phyloP scores from a whole-genome alignment of 1,284 basidiomycete species.

The Malassezia obtusa region DNA sequence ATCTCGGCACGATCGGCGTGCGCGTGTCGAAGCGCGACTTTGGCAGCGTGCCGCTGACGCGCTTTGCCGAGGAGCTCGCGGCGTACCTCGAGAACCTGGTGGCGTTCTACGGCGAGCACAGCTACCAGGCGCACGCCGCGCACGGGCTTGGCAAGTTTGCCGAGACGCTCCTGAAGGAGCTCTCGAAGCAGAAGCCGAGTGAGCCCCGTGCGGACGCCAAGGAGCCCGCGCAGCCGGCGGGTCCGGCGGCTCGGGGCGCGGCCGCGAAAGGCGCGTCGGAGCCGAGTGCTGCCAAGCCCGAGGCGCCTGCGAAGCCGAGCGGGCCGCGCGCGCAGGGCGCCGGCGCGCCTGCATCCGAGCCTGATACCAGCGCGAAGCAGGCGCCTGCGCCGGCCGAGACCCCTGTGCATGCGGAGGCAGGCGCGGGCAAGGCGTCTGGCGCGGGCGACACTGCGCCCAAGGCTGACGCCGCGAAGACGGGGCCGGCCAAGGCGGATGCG shows the following conservation, averaged over 20 bases:
- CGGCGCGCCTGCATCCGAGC: too few relatives aligned
- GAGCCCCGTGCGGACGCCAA: too few relatives aligned
- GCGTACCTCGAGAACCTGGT: neutral
- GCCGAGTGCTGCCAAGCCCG: too few relatives aligned
- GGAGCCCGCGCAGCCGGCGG: too few relatives aligned
- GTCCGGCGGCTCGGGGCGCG: too few relatives aligned
- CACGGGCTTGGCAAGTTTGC: conserved; percentile 3
- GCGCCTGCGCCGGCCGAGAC: too few relatives aligned
- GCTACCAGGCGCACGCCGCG: neutral
- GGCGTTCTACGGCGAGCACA: conserved; percentile 1
- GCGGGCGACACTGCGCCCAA: conserved; percentile 1
- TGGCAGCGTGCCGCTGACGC: neutral
- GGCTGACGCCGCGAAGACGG: neutral
- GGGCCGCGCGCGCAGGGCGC: too few relatives aligned
- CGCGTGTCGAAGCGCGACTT: conserved; percentile 2
- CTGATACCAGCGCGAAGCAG: too few relatives aligned
- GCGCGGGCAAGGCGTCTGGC: too few relatives aligned
- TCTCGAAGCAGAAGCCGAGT: neutral
- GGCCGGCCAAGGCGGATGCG: neutral
- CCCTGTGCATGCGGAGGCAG: too few relatives aligned
- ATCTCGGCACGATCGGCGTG: neutral
- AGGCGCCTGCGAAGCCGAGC: too few relatives aligned
- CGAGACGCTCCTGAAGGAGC: conserved; percentile 11
- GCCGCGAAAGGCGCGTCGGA: too few relatives aligned
- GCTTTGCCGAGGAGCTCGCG: conserved; percentile 8